Percentiles rank a stretch among this genome's conserved stretches.
Conservation (phyloP, 2,329 filamentous ascomycete species). For the Colletotrichum sp. region DNA sequence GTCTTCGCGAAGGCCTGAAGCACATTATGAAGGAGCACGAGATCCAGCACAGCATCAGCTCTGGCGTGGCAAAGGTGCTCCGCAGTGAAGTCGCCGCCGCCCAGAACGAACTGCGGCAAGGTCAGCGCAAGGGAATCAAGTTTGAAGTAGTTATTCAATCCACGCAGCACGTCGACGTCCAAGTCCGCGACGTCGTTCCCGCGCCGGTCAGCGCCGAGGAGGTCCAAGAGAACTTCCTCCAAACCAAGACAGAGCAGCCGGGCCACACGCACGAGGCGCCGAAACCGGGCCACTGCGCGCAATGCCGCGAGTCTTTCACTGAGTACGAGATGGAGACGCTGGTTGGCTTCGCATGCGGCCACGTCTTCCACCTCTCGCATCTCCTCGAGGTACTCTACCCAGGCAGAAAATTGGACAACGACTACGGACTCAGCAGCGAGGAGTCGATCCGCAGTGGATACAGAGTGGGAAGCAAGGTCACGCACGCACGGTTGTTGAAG, state of each 20-base stretch:
- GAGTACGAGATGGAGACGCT: constrained; percentile 73
- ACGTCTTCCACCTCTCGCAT: constrained; percentile 80
- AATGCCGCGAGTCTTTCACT: constrained; percentile 60
- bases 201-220: constrained; percentile 16
- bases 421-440: constrained; percentile 48
- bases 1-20: constrained; percentile 83
- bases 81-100: constrained; percentile 85
- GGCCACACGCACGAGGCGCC: constrained; percentile 36
- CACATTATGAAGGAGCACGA: constrained; percentile 96
- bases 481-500: constrained; percentile 78
- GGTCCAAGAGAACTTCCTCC: constrained; percentile 18
- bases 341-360: constrained; percentile 81
- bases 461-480: constrained; percentile 86
- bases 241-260: constrained; percentile 30
- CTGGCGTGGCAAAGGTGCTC: constrained; percentile 85
- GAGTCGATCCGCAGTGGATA: constrained; percentile 52
- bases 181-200: constrained; percentile 41
- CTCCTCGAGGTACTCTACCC: constrained; percentile 61
- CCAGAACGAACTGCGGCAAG: constrained; percentile 79
- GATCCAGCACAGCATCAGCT: constrained; percentile 90
- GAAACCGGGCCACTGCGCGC: constrained; percentile 62
- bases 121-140: constrained; percentile 85
- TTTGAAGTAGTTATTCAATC: constrained; percentile 73
- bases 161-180: constrained; percentile 46
- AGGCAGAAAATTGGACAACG: constrained; percentile 50